phyloP scores from a whole-genome alignment of 1,284 basidiomycete genomes.

The Ustilago vetiveriae region DNA sequence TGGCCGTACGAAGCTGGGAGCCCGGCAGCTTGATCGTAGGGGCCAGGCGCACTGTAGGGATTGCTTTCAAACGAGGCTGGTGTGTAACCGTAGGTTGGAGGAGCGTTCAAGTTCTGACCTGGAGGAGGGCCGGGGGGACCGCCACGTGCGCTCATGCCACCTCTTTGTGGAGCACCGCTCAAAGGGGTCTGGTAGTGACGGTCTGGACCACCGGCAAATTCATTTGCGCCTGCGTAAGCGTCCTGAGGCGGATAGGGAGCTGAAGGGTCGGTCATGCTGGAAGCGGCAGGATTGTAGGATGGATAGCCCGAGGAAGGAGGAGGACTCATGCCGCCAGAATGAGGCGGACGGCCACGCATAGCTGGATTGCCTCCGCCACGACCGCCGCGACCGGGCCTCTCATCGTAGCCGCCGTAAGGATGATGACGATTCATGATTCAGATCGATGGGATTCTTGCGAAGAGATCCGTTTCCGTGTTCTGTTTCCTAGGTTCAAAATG shows the following conservation, averaged over 20 bases:
- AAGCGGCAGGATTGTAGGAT: slow-evolving; percentile 29
- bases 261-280: slow-evolving; percentile 15
- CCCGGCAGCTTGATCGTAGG: slow-evolving; percentile 13
- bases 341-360: slow-evolving; percentile 26
- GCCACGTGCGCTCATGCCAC: slow-evolving; percentile 32
- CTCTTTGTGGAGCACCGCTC: slow-evolving; percentile 28
- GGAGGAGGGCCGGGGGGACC: slow-evolving; percentile 14
- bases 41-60: slow-evolving; percentile 15
- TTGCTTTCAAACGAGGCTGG: slow-evolving; percentile 23
- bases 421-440: slow-evolving; percentile 82
- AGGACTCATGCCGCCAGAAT: slow-evolving; percentile 30
- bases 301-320: slow-evolving; percentile 24
- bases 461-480: slow-evolving; percentile 8
- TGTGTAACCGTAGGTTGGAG: slow-evolving; percentile 26
- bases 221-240: slow-evolving; percentile 23
- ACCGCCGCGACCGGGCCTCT: slow-evolving; percentile 57
- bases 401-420: slow-evolving; percentile 81
- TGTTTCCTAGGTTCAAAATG: slow-evolving; percentile 6
- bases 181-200: slow-evolving; percentile 33
- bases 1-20: slow-evolving; percentile 19
- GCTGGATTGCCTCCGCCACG: slow-evolving; percentile 36
- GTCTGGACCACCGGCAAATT: slow-evolving; percentile 35
- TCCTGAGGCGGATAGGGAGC: slow-evolving; percentile 20
- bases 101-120: slow-evolving; percentile 11
- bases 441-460: slow-evolving; percentile 2